Conservation (phyloP, 768 basidiomycete genomes). For the Podaxis sp. region DNA sequence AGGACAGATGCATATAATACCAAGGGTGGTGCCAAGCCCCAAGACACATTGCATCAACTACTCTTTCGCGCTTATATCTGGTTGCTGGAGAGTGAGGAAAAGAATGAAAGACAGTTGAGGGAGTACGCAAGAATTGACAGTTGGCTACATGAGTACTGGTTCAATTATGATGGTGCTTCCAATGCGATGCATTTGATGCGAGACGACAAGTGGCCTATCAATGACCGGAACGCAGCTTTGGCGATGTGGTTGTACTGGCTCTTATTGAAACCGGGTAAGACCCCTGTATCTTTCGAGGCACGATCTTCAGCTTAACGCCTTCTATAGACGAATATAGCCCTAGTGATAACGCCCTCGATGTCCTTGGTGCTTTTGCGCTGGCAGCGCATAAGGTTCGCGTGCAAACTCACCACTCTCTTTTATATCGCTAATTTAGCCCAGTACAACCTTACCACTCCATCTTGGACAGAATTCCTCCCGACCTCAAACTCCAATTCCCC, state of each 20-base stretch:
- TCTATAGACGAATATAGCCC: slow-evolving; percentile 45
- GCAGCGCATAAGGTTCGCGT: slow-evolving; percentile 56
- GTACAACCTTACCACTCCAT: slow-evolving; percentile 58
- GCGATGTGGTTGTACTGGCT: slow-evolving; percentile 85
- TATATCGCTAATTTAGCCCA: slow-evolving; percentile 27
- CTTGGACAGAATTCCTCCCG: slow-evolving; percentile 55
- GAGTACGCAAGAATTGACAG: slow-evolving; percentile 59
- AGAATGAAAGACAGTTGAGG: slow-evolving; percentile 68
- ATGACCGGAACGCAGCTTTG: slow-evolving; percentile 49
- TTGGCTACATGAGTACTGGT: slow-evolving; percentile 71
- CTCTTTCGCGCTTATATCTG: slow-evolving; percentile 73
- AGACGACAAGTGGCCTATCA: slow-evolving; percentile 55
- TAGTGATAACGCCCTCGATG: slow-evolving; percentile 37
- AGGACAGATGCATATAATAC: slow-evolving; percentile 32
- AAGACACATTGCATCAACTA: slow-evolving; percentile 34
- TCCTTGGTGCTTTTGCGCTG: slow-evolving; percentile 61
- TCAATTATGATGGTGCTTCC: slow-evolving; percentile 58
- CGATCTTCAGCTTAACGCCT: slow-evolving; percentile 1
- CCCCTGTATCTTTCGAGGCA: neutral
- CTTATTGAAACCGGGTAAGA: slow-evolving; percentile 57
- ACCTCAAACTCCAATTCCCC: slow-evolving; percentile 18
- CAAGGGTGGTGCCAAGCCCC: neutral
- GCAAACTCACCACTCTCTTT: slow-evolving; percentile 6
- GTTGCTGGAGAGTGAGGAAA: slow-evolving; percentile 80
- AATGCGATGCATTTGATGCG: slow-evolving; percentile 38